Base-by-base conservation (phyloP, 139 green algal species). In the Chlorella sp. region DNA sequence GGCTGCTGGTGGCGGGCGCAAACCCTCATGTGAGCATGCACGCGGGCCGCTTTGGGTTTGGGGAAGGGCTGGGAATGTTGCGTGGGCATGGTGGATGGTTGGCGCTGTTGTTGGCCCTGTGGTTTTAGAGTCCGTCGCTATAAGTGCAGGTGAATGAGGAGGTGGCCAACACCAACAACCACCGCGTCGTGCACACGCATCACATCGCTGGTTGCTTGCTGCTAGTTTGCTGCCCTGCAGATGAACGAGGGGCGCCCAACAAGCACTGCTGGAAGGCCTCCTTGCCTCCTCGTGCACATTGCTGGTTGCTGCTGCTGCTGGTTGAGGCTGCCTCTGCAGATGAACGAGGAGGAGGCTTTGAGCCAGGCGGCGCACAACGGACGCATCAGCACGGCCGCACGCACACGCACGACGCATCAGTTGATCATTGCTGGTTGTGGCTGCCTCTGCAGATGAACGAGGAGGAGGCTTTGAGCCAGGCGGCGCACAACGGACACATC, bases 401-500 rank as follows among this genome's bases (percentile, higher is more conserved):
- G 17, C 42, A 55, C n/a, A n/a, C n/a, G n/a, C n/a, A 55, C 42
- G 17, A 55, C 42, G 17, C 10, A 17, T 55, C 42, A 55, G 42
- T 17, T 55, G 42, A 55, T 24, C 10, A 17, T 55, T 55, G 42
- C 42, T 17, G 17, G 42, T 55, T 55, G 42, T 17, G 42, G 42
- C 34, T 2, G 34, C 29, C 3, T 27, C 2, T 67, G 61, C 61
- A 67, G 61, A 17, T 3, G 3, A 67, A 67, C 27, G 61, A 67
- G 2, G 61, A 67, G 61, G 61, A 67, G 61, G 61, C 61, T 3
- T 27, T 67, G 27, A 35, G 61, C 29, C 61, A 34, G 61, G 61
- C 61, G 29, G 61, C 61, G 3, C 61, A 67, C 61, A 67, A 67
- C 29, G 29, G 29, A 30, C 61, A 67, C 23, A 27, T 67, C 23